Evolutionary conservation across 768 basidiomycete genomes (phyloP), one percentile per base, ranked within the genome.

Genomic region (Suillus luteus): DNA sequence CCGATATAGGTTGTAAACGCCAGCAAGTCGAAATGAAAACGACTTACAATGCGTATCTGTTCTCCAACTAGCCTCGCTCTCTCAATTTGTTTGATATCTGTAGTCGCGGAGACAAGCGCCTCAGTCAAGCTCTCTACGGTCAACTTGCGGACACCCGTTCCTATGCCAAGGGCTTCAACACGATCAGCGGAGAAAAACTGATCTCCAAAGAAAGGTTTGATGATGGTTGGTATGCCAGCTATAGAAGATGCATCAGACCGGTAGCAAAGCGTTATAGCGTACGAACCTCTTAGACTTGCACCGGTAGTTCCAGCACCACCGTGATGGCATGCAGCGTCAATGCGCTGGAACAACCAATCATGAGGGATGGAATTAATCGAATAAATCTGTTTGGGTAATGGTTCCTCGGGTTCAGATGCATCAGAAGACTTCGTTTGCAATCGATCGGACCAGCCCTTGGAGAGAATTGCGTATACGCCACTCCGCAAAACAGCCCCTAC

Each of bases 171-270:
- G 2, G 95, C 94, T 75, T 97, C 95, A n/a, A 98, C 94, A 35
- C 96, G 90, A 75, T 99, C 94, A 3, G 94, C 93, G 95, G 95
- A 99, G 78, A 98, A 96, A 74, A 91, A 93, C 70, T 98, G 96
- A 74, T 98, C 96, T 2, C 97, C 96, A 70, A 99, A 99, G 84
- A 99, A 99, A 0, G 97, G 96, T 66, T 89, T 89, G 73, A 99
- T 94, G 70, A 99, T 91, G 1, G 96, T 99, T 1, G 97, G 96
- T 60, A 95, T 91, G 9, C 94, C 95, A 64, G 93, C 93, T 92
- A 69, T 9, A 66, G 62, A 55, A 55, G 31, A 51, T 49, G 27
- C 19, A 48, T 58, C 37, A 59, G 52, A 46, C 22, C 27, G 52
- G 59, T 4, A 41, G 31, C 22, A 27, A 19, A 41, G 1, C 15